phyloP scores from a whole-genome alignment of 768 basidiomycete genomes.

The Pulveroboletus ravenelii region DNA sequence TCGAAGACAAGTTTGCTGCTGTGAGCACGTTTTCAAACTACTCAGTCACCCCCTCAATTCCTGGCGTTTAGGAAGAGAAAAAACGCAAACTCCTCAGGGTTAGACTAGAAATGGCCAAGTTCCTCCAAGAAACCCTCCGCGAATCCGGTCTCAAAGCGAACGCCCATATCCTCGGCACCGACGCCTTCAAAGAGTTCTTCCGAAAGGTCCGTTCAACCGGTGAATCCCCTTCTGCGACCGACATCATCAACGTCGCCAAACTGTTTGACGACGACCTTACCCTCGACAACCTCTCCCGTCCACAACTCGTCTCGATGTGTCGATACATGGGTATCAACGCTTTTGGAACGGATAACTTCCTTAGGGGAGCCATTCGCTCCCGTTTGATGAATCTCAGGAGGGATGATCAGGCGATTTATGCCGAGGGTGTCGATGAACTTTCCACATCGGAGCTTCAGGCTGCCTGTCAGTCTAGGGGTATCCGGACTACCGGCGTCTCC shows the following conservation, averaged over 20 bases:
- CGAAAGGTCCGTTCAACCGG: slow-evolving; percentile 96
- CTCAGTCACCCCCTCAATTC: neutral
- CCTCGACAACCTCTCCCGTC: slow-evolving; percentile 94
- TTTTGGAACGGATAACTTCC: slow-evolving; percentile 97
- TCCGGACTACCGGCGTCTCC: slow-evolving; percentile 81
- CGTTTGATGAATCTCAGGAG: slow-evolving; percentile 78
- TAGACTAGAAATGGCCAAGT: slow-evolving; percentile 97
- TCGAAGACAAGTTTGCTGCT: slow-evolving; percentile 94
- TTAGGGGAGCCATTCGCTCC: slow-evolving; percentile 84
- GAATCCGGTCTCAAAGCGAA: slow-evolving; percentile 92
- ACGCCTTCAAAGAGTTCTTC: slow-evolving; percentile 99
- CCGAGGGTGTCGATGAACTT: slow-evolving; percentile 86
- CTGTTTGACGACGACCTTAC: slow-evolving; percentile 98
- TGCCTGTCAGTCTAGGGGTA: slow-evolving; percentile 91
- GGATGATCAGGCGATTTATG: slow-evolving; percentile 89
- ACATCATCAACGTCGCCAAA: slow-evolving; percentile 92
- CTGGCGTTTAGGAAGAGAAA: slow-evolving; percentile 76
- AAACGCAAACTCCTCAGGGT: slow-evolving; percentile 92
- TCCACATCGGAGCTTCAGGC: slow-evolving; percentile 89
- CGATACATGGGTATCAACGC: slow-evolving; percentile 98
- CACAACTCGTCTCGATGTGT: slow-evolving; percentile 97
- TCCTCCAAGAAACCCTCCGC: slow-evolving; percentile 93
- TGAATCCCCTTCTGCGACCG: slow-evolving; percentile 82
- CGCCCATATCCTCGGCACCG: slow-evolving; percentile 87
- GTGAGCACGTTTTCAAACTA: slow-evolving; percentile 38